phyloP scores from a whole-genome alignment of 148 eudicot genomes.

The Chenopodium album region DNA sequence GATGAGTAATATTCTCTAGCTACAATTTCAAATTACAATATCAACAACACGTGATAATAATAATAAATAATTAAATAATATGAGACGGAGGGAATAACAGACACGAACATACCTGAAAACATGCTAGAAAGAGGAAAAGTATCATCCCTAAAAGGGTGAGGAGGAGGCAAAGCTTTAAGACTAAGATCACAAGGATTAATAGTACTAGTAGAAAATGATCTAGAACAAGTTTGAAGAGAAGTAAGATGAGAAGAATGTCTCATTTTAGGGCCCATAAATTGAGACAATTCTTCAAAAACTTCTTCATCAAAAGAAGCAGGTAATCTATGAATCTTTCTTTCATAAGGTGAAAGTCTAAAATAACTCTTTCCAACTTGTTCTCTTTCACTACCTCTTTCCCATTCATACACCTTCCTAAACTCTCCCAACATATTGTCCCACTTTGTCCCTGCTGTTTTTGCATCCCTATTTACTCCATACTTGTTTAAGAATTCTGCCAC shows the following conservation, averaged over 20 bases:
- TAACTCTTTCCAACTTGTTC: slow-evolving; percentile 67
- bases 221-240: slow-evolving; percentile 13
- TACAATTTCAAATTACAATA: background rate
- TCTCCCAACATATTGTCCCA: slow-evolving; percentile 97
- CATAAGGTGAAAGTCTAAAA: slow-evolving; percentile 69
- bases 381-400: slow-evolving; percentile 80
- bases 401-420: slow-evolving; percentile 77
- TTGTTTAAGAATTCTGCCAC: slow-evolving; percentile 63
- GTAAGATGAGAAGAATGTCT: slow-evolving; percentile 30
- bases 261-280: slow-evolving; percentile 77
- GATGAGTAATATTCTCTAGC: no score
- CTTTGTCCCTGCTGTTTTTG: slow-evolving; percentile 80
- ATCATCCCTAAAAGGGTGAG: slow-evolving; percentile 42
- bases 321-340: slow-evolving; percentile 64
- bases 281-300: slow-evolving; percentile 78
- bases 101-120: slow-evolving; percentile 1
- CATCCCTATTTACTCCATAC: slow-evolving; percentile 69
- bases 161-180: slow-evolving; percentile 40
- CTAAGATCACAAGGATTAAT: slow-evolving; percentile 8
- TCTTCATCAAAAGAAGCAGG: slow-evolving; percentile 91
- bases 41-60: background rate
- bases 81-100: background rate
- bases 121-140: slow-evolving; percentile 43
- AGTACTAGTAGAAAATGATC: slow-evolving; percentile 3
- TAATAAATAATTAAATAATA: background rate